Percentiles rank a stretch among this genome's conserved stretches.
Evolutionary conservation across 768 basidiomycete species (phyloP).

Genomic region (Tricholoma sp.): DNA sequence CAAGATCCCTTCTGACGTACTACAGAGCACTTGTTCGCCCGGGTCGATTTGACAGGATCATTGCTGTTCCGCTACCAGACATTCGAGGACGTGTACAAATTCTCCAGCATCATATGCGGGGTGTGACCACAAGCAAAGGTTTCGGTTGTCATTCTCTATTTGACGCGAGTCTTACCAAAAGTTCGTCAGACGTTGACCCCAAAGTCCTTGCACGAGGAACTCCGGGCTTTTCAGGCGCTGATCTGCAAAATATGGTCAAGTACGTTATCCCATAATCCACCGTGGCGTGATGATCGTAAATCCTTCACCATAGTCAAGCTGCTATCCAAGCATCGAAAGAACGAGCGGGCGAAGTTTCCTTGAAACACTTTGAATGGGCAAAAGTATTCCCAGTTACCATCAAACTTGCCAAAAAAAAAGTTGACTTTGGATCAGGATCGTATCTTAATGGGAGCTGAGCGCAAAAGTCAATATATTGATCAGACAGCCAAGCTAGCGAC

Average conservation of each 20-base stretch:
- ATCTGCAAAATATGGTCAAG: conserved; percentile 97
- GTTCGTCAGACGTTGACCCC: conserved; percentile 64
- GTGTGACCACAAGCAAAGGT: conserved; percentile 59
- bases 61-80: conserved; percentile 93
- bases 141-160: conserved; percentile 3
- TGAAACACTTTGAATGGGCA: conserved; percentile 96
- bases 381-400: conserved; percentile 46
- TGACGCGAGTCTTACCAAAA: conserved; percentile 8
- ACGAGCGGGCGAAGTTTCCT: conserved; percentile 59
- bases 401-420: neutral
- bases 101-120: conserved; percentile 84
- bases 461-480: conserved; percentile 85
- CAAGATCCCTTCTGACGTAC: conserved; percentile 6
- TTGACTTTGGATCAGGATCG: conserved; percentile 52
- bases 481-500: conserved; percentile 84
- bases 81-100: conserved; percentile 92
- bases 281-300: conserved; percentile 4
- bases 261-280: conserved; percentile 30
- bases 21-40: conserved; percentile 88
- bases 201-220: conserved; percentile 90
- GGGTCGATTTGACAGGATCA: conserved; percentile 92
- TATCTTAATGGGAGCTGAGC: conserved; percentile 95
- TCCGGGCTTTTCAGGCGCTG: conserved; percentile 94
- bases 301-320: conserved; percentile 52
- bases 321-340: conserved; percentile 94